phyloP scores from a whole-genome alignment of 768 basidiomycete species.

The Pleurotus salmoneostramineus region DNA sequence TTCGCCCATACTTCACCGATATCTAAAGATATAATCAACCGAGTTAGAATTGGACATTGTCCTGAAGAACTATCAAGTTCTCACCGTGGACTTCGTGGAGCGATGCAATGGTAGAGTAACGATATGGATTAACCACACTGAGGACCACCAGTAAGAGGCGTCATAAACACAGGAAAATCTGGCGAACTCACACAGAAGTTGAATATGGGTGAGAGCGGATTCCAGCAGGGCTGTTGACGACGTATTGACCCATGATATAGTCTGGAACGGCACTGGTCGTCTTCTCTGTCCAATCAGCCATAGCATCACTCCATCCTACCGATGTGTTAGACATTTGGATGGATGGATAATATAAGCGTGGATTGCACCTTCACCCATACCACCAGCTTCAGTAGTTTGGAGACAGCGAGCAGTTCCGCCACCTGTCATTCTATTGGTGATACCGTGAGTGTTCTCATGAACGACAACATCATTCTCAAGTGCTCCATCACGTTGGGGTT shows the following conservation, averaged over 20 bases:
- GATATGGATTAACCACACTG: conserved; percentile 39
- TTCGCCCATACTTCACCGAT: conserved; percentile 9
- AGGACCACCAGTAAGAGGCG: background rate
- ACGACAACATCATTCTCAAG: conserved; percentile 56
- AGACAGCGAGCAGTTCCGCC: conserved; percentile 58
- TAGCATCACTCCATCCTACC: conserved; percentile 52
- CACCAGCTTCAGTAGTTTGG: conserved; percentile 59
- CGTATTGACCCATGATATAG: conserved; percentile 47
- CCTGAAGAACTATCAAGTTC: too few relatives aligned
- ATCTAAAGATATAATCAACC: background rate
- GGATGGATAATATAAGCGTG: background rate
- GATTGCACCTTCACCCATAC: conserved; percentile 63
- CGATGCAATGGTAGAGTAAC: conserved; percentile 32
- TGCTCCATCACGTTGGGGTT: conserved; percentile 61
- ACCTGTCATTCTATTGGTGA: conserved; percentile 50
- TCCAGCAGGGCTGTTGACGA: conserved; percentile 44
- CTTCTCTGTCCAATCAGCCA: conserved; percentile 44
- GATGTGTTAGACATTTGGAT: background rate
- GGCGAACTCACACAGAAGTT: conserved; percentile 33
- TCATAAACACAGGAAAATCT: background rate
- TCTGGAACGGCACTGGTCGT: conserved; percentile 34
- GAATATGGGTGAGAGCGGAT: conserved; percentile 59
- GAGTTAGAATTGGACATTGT: background rate
- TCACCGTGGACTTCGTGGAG: conserved; percentile 45
- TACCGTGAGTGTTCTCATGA: conserved; percentile 50